phyloP scores from a whole-genome alignment of 129 eudicot species.

The Dittrichia graveolens region DNA sequence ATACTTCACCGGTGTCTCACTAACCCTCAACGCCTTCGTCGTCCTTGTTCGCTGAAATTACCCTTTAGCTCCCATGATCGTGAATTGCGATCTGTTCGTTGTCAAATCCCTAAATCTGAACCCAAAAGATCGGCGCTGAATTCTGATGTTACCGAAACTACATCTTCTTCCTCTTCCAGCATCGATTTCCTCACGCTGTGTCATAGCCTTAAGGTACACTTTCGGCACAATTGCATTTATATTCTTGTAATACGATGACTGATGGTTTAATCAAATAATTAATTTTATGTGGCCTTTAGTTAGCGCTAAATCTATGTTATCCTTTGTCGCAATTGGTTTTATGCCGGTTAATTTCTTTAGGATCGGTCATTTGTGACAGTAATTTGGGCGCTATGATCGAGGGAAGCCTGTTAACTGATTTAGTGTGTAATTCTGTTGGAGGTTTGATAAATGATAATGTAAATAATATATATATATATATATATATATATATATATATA shows the following conservation, averaged over 20 bases:
- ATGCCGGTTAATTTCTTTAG: not conserved
- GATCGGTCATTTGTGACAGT: slow-evolving; percentile 3
- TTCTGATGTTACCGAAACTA: slow-evolving; percentile 30
- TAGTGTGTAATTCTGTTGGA: not conserved
- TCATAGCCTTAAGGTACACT: slow-evolving; percentile 69
- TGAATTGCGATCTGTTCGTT: slow-evolving; percentile 46
- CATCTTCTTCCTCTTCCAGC: slow-evolving; percentile 48
- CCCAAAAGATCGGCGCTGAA: slow-evolving; percentile 33
- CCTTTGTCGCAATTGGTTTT: not conserved
- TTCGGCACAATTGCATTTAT: not conserved
- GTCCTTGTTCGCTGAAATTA: slow-evolving; percentile 37
- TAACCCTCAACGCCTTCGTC: slow-evolving; percentile 33
- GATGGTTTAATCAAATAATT: not conserved
- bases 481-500: not conserved
- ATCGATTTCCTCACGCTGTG: slow-evolving; percentile 91
- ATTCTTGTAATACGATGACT: not conserved
- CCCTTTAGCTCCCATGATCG: slow-evolving; percentile 41
- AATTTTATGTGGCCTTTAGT: not conserved
- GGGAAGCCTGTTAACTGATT: not conserved
- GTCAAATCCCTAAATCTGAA: slow-evolving; percentile 47
- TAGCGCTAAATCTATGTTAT: not conserved
- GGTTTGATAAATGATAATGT: not conserved
- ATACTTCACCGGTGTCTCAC: slow-evolving; percentile 21
- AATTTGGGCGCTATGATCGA: slow-evolving; percentile 18
- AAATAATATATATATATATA: not conserved